Base-by-base conservation (phyloP, 2,329 filamentous ascomycete species). In the Fusarium sp. region DNA sequence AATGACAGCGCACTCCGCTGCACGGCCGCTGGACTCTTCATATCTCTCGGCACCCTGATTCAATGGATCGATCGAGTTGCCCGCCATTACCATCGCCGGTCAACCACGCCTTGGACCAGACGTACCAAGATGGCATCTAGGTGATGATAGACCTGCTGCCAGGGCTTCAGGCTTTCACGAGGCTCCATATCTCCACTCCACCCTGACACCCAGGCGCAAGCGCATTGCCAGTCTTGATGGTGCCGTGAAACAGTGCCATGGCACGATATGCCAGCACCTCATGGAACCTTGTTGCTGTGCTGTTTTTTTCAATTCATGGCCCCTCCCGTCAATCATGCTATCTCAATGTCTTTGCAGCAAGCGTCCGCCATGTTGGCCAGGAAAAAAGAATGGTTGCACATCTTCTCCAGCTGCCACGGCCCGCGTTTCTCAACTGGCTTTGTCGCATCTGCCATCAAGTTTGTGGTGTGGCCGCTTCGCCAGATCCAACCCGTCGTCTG, bases 171-270 rank as follows among this genome's bases (percentile, higher is more conserved):
- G 38, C 52, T 69, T 59, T 54, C 38, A 35, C 35, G 50, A 50
- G 37, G 52, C 64, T 75, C 68, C 54, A 65, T 61, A 40, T 35
- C 61, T 66, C 68, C 67, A 74, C 74, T 63, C 73, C 66, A 67
- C 68, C 47, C 65, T 50, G 61, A 66, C 57, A 54, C 63, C 69
- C 47, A 45, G 58, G 65, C 30, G 57, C 60, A 62, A 65, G 56
- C 40, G 61, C 63, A 60, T 35, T 56, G 43, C 33, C 15, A 37
- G 67, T 65, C 58, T 74, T 56, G 20, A 63, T 70, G 57, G 65
- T 57, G 65, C 62, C 57, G 70, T 69, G 68, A 58, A 63, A 76
- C 61, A 40, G 52, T 66, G 38, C 40, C 65, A 71, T 72, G 58
- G 63, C 70, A 74, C 61, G 65, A 69, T 65, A 58, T 65, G 43